These are phyloP conservation scores for Trichoderma sp. DNA, from an alignment of 2,329 filamentous ascomycete species.

Conservation along the genomic window DNA sequence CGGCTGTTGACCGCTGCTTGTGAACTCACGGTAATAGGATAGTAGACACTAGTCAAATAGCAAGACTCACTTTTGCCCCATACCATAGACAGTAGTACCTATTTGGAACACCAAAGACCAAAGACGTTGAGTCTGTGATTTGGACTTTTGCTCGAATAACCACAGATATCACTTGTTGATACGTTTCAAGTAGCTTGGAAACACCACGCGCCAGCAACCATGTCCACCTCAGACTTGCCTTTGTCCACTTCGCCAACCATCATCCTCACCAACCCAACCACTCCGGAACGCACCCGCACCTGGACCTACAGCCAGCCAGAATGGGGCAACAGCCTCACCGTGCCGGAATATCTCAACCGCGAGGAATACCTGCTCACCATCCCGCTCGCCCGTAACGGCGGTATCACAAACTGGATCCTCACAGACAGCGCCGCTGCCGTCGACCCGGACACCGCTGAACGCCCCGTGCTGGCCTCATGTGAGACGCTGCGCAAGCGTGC, in stretches of 20 bases:
- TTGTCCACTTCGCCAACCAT: conserved; percentile 31
- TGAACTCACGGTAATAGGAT: background rate
- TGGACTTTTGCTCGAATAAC: background rate
- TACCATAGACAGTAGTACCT: background rate
- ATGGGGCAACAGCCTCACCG: conserved; percentile 61
- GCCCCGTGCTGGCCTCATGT: conserved; percentile 63
- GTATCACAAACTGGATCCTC: conserved; percentile 66
- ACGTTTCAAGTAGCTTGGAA: background rate
- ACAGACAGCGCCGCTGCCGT: conserved; percentile 44
- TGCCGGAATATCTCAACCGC: conserved; percentile 59
- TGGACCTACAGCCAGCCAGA: conserved; percentile 58
- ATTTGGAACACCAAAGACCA: background rate
- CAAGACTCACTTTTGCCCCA: background rate
- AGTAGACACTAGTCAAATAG: background rate
- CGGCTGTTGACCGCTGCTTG: background rate
- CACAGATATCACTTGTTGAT: background rate
- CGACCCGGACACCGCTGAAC: conserved; percentile 37
- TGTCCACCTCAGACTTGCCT: conserved; percentile 28
- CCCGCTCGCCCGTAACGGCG: conserved; percentile 59
- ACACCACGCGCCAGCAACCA: background rate
- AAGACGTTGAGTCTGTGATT: background rate
- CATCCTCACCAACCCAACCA: conserved; percentile 57
- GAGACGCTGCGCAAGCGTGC: conserved; percentile 65
- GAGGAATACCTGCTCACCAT: conserved; percentile 60
- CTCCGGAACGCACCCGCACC: conserved; percentile 53